Evolutionary conservation across 257 asterid genomes (phyloP).

Genomic region (Dorcoceras hygrometricum): DNA sequence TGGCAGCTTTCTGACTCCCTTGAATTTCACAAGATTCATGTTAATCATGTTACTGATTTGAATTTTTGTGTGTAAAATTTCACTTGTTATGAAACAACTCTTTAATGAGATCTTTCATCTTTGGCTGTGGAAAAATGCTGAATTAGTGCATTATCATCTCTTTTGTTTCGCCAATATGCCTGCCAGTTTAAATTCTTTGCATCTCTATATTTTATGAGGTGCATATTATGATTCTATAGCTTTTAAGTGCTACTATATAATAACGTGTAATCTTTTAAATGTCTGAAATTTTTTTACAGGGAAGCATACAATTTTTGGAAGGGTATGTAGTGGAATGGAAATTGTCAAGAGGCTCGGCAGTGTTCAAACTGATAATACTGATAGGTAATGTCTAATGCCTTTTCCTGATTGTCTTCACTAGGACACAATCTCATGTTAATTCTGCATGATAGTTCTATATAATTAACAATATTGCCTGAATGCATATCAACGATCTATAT

Average conservation of each 20-base stretch:
- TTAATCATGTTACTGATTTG: not conserved
- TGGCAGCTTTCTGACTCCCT: not conserved
- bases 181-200: not conserved
- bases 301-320: slow-evolving; percentile 91
- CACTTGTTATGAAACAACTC: not conserved
- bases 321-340: slow-evolving; percentile 96
- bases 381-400: slow-evolving; percentile 50
- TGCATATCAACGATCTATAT: not conserved
- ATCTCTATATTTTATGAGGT: not conserved
- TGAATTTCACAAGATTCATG: not conserved
- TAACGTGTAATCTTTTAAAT: slow-evolving; percentile 12
- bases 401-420: not conserved
- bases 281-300: slow-evolving; percentile 41
- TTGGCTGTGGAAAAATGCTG: not conserved
- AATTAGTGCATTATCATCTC: not conserved
- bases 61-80: not conserved
- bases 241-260: not conserved
- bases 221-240: not conserved
- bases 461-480: not conserved
- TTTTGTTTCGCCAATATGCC: not conserved
- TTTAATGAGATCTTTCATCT: not conserved
- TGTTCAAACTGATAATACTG: slow-evolving; percentile 95
- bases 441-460: too few species aligned
- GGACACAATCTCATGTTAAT: too few species aligned
- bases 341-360: slow-evolving; percentile 93